Conservation (phyloP, 352 stramenopile species). For the Globisporangium ultimum region DNA sequence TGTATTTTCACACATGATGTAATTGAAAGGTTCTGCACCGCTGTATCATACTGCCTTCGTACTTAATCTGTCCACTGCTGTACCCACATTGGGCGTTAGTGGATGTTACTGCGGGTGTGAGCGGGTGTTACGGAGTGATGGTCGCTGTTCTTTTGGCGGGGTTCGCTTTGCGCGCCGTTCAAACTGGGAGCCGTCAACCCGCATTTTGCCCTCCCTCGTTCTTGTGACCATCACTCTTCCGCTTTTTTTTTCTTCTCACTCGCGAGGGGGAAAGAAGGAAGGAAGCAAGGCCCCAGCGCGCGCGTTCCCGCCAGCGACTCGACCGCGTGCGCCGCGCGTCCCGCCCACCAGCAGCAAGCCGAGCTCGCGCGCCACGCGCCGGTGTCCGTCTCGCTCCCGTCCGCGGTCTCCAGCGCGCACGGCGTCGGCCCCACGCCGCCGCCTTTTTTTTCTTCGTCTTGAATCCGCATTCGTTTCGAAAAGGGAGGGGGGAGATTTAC, state of each 20-base stretch:
- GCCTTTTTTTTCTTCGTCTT: constrained; percentile 1
- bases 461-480: constrained; percentile 5
- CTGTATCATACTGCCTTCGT: no score
- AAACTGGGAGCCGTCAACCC: constrained; percentile 7
- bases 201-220: constrained; percentile 18
- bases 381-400: background rate
- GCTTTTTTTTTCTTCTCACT: background rate
- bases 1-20: no score
- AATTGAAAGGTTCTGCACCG: no score
- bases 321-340: background rate
- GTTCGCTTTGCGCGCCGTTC: constrained; percentile 3
- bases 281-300: background rate
- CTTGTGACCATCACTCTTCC: constrained; percentile 16
- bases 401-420: background rate
- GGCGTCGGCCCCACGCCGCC: background rate
- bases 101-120: background rate
- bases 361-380: background rate
- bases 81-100: background rate
- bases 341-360: background rate
- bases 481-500: constrained; percentile 1
- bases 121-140: background rate
- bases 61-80: no score
- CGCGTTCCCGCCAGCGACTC: background rate
- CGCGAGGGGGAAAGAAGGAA: background rate
- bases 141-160: constrained; percentile 20